Evolutionary conservation across 768 basidiomycete species (phyloP).

Genomic region (Roridomyces roridus): DNA sequence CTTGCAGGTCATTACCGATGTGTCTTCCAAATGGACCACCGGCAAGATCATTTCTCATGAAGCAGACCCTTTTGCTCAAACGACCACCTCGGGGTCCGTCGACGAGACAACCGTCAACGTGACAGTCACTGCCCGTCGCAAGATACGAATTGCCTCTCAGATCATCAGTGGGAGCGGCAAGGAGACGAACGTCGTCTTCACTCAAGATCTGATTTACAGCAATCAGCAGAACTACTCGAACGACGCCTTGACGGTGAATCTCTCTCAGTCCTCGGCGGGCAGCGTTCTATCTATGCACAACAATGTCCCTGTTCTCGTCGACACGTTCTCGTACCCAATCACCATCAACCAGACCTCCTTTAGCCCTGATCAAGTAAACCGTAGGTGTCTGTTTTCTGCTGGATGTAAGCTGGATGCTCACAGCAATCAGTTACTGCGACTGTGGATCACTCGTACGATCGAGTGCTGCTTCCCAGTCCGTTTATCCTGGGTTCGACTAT

Average conservation of each 20-base stretch:
- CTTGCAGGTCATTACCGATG: conserved; percentile 72
- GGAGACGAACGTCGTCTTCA: conserved; percentile 58
- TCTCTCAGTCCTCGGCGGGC: conserved; percentile 48
- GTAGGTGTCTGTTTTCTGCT: conserved; percentile 33
- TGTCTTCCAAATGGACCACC: conserved; percentile 66
- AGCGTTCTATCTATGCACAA: conserved; percentile 47
- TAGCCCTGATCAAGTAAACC: conserved; percentile 39
- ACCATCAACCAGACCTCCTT: conserved; percentile 50
- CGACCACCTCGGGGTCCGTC: conserved; percentile 52
- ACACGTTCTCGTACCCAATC: conserved; percentile 53
- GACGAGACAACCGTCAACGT: conserved; percentile 55
- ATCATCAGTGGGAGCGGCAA: conserved; percentile 68
- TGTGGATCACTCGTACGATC: conserved; percentile 76
- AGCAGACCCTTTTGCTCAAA: conserved; percentile 61
- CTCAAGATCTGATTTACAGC: conserved; percentile 63
- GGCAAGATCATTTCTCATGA: conserved; percentile 68
- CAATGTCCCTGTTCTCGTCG: conserved; percentile 42
- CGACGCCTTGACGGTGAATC: conserved; percentile 47
- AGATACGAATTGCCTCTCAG: conserved; percentile 64
- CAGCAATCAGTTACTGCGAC: conserved; percentile 48
- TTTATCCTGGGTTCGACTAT: conserved; percentile 66
- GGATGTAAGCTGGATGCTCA: too few species aligned
- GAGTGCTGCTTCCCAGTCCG: conserved; percentile 61
- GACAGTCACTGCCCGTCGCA: conserved; percentile 62
- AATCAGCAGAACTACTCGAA: conserved; percentile 70